Evolutionary conservation across 2,329 filamentous ascomycete genomes (phyloP), one percentile per base, ranked within the genome.

Genomic region (Microcyclospora pomicola): DNA sequence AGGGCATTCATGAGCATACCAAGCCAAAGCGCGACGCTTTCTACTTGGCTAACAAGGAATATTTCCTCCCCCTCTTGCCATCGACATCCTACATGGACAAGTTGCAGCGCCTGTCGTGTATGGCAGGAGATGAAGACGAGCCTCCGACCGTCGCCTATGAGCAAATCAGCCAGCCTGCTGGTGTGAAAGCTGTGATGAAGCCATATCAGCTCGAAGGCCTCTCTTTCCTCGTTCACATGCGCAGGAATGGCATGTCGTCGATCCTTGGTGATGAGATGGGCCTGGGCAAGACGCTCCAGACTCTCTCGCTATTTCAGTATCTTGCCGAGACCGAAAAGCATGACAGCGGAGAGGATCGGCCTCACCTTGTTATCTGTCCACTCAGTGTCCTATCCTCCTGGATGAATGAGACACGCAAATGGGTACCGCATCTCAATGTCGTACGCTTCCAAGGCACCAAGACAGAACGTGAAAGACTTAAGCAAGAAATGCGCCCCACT

Each of bases 251-350:
- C 38, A 53, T 65, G 44, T 60, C 61, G 7, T 58, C 60, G 5
- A 66, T 69, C 29, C 48, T 69, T 2, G 66, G 66, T 13, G 66
- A 69, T 37, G 66, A 69, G 38, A 69, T 69, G 66, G 66, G 66
- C 14, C 54, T 69, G 4, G 66, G 66, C 16, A 69, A 69, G 50
- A 69, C 66, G 1, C 49, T 69, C 7, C 66, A 69, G 44, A 68
- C 66, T 0, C 49, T 69, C 13, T 62, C 68, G 0, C 53, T 72
- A 2, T 66, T 72, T 19, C 66, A 70, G 41, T 59, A 65, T 27
- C 45, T 71, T 1, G 64, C 61, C 14, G 62, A 69, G 35, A 57
- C 48, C n/a, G 47, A 59, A 14, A 59, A 51, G 6, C 4, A n/a
- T 9, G 54, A 52, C 0, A 60, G 59, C 2, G 62, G 62, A 37